Evolutionary conservation across 306 rosid species (phyloP).

Genomic region (Quercus mongolica): DNA sequence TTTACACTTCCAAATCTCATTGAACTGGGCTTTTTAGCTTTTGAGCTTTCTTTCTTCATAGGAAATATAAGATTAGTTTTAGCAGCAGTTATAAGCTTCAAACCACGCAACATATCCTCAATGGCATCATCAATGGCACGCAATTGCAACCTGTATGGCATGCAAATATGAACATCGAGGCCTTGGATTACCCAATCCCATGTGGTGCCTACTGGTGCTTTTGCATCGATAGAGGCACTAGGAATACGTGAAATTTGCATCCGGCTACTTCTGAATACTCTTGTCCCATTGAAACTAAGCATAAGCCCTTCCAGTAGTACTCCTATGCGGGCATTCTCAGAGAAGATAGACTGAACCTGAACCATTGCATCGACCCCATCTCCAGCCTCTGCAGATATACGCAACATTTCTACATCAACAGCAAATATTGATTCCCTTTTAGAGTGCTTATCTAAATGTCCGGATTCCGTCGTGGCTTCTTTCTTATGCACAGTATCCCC

Average conservation of each 20-base stretch:
- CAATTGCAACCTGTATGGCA: slow-evolving; percentile 92
- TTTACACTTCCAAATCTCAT: slow-evolving; percentile 76
- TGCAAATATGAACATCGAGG: slow-evolving; percentile 80
- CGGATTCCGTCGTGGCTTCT: slow-evolving; percentile 49
- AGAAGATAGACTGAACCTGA: slow-evolving; percentile 94
- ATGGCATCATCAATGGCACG: slow-evolving; percentile 95
- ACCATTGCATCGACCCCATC: slow-evolving; percentile 93
- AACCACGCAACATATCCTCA: slow-evolving; percentile 89
- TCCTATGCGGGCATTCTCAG: slow-evolving; percentile 96
- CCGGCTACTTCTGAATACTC: slow-evolving; percentile 86
- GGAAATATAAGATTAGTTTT: slow-evolving; percentile 81
- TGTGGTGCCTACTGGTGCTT: slow-evolving; percentile 43
- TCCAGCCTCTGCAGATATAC: slow-evolving; percentile 79
- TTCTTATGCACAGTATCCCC: slow-evolving; percentile 51
- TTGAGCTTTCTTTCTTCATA: slow-evolving; percentile 62
- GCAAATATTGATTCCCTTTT: slow-evolving; percentile 89
- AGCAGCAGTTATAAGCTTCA: slow-evolving; percentile 81
- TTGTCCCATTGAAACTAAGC: slow-evolving; percentile 73
- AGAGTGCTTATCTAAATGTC: slow-evolving; percentile 63
- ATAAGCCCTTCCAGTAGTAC: slow-evolving; percentile 94
- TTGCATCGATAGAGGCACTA: slow-evolving; percentile 52
- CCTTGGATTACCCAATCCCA: slow-evolving; percentile 99
- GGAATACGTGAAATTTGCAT: slow-evolving; percentile 98
- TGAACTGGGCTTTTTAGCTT: slow-evolving; percentile 64
- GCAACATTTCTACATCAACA: slow-evolving; percentile 86